Percentiles rank a stretch among this genome's conserved stretches.
Evolutionary conservation across 2,329 filamentous ascomycete genomes (phyloP).

Genomic region (Aureobasidium mangrovei): DNA sequence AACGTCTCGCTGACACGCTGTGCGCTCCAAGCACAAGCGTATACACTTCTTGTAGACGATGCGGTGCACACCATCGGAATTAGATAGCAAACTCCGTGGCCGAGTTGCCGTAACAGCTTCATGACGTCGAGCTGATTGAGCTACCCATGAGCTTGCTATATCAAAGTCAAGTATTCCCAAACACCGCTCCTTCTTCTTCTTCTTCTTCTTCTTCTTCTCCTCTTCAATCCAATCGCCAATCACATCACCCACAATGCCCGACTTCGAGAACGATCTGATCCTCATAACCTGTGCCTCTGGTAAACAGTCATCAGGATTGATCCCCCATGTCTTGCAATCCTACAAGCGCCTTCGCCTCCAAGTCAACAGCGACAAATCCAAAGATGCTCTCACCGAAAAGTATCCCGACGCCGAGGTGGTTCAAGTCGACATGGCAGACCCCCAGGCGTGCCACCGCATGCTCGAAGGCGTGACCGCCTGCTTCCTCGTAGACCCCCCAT

Average conservation of each 20-base stretch:
- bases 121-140: neutral
- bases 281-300: slow-evolving; percentile 32
- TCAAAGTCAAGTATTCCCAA: neutral
- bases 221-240: no score
- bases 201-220: no score
- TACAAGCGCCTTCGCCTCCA: slow-evolving; percentile 29
- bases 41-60: no score
- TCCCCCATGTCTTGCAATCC: slow-evolving; percentile 27
- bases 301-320: slow-evolving; percentile 29
- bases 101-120: neutral
- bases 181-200: neutral
- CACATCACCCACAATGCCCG: slow-evolving; percentile 10
- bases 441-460: slow-evolving; percentile 20
- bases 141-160: neutral
- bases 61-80: neutral
- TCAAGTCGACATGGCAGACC: slow-evolving; percentile 23
- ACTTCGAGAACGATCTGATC: slow-evolving; percentile 26
- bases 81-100: neutral
- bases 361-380: slow-evolving; percentile 24
- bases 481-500: slow-evolving; percentile 29
- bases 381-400: slow-evolving; percentile 21
- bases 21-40: no score
- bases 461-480: slow-evolving; percentile 25
- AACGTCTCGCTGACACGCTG: neutral
- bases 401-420: slow-evolving; percentile 29